A percentile compares a stretch with the other conserved stretches of the same genome.
Conservation (phyloP, 129 eudicot species). For the Centaurea solstitialis region DNA sequence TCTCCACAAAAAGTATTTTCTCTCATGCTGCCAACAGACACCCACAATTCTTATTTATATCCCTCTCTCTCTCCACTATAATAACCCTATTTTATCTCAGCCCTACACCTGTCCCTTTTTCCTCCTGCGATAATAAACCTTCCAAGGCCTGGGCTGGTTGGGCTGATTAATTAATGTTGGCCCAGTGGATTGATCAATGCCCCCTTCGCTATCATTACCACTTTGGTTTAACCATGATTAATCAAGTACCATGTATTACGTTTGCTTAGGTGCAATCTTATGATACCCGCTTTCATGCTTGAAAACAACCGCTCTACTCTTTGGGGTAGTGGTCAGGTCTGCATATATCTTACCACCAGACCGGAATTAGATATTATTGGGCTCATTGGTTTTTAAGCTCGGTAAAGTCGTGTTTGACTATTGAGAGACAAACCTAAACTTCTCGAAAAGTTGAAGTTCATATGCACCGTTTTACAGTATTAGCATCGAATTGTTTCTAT, state of each 20-base stretch:
- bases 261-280: not conserved
- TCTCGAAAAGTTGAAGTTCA: slow-evolving; percentile 1
- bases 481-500: not conserved
- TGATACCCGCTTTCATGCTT: not conserved
- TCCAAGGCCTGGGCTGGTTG: not conserved
- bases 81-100: not conserved
- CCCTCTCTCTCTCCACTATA: not conserved
- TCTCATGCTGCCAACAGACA: not conserved
- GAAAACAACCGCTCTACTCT: too few species aligned
- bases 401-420: slow-evolving; percentile 8
- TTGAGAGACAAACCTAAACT: slow-evolving; percentile 8
- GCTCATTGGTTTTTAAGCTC: not conserved
- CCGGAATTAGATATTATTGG: too few species aligned
- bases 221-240: not conserved
- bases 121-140: not conserved
- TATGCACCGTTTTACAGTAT: not conserved
- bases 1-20: not conserved
- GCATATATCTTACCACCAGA: too few species aligned
- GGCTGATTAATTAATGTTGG: not conserved
- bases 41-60: not conserved
- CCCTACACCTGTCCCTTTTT: not conserved
- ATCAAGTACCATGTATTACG: not conserved
- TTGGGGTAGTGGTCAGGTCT: too few species aligned
- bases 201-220: not conserved
- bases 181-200: not conserved